Conservation (phyloP, 2,329 filamentous ascomycete species). For the Dactylellina drechsleri region DNA sequence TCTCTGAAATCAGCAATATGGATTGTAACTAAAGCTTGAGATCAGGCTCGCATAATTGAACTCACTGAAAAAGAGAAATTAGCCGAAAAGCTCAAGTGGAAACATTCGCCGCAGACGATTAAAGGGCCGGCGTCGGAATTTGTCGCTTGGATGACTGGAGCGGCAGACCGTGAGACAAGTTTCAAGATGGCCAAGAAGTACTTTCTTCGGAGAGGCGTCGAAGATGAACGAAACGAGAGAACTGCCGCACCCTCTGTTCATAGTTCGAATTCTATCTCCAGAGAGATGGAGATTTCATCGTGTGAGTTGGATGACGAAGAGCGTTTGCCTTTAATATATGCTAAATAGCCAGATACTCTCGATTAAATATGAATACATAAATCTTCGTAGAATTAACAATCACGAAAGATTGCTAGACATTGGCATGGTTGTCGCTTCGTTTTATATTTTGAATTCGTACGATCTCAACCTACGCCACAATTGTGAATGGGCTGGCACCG, state of each 20-base stretch:
- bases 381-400: too few relatives aligned
- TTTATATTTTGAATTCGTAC: too few relatives aligned
- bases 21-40: neutral
- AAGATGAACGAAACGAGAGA: neutral
- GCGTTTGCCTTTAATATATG: slow-evolving; percentile 1
- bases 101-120: slow-evolving; percentile 9
- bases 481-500: too few relatives aligned
- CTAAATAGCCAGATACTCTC: neutral
- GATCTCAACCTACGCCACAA: too few relatives aligned
- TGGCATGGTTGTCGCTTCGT: too few relatives aligned
- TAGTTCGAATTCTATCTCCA: neutral
- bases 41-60: slow-evolving; percentile 15
- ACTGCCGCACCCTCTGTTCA: neutral
- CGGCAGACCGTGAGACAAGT: neutral
- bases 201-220: neutral
- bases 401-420: too few relatives aligned
- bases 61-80: slow-evolving; percentile 13
- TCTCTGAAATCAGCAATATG: neutral
- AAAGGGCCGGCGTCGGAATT: slow-evolving; percentile 37
- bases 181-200: slow-evolving; percentile 13
- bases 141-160: slow-evolving; percentile 33
- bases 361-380: too few relatives aligned
- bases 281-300: neutral
- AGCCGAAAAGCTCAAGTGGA: slow-evolving; percentile 5
- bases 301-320: neutral